Evolutionary conservation across 2,329 filamentous ascomycete species (phyloP).

Genomic region (Sphaerulina musiva): DNA sequence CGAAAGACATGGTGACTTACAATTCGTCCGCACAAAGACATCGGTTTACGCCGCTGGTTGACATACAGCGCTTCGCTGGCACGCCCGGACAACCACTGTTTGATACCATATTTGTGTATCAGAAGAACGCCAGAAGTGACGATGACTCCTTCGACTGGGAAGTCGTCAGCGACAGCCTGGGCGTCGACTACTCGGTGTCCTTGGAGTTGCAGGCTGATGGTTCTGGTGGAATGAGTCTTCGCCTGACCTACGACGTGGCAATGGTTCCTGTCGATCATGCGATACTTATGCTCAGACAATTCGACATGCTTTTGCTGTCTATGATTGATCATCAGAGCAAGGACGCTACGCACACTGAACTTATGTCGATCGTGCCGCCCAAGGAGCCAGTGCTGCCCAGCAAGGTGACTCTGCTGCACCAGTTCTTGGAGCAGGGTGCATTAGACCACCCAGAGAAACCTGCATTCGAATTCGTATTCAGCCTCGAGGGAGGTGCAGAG

Average conservation of each 20-base stretch:
- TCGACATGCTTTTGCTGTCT: conserved; percentile 59
- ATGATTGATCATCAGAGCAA: conserved; percentile 38
- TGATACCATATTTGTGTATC: conserved; percentile 79
- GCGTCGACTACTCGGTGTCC: conserved; percentile 71
- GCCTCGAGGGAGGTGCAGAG: conserved; percentile 44
- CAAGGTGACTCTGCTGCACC: conserved; percentile 59
- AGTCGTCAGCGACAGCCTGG: conserved; percentile 58
- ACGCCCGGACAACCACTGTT: conserved; percentile 62
- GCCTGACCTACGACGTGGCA: conserved; percentile 59
- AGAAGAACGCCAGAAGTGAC: conserved; percentile 45
- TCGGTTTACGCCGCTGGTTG: conserved; percentile 63
- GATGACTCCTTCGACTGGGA: conserved; percentile 47
- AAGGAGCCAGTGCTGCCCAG: conserved; percentile 52
- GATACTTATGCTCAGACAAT: conserved; percentile 59
- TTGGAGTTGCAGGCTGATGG: conserved; percentile 63
- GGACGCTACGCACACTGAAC: background rate
- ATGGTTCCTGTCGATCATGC: conserved; percentile 65
- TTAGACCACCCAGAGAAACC: conserved; percentile 49
- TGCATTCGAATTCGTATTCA: conserved; percentile 63
- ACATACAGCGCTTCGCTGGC: conserved; percentile 67
- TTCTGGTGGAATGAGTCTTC: conserved; percentile 50
- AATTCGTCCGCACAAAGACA: conserved; percentile 61
- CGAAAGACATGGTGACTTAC: conserved; percentile 58
- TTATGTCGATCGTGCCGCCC: conserved; percentile 57
- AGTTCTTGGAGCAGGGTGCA: conserved; percentile 67